phyloP scores from a whole-genome alignment of 2,329 filamentous ascomycete species.

The Pezicula radicicola region DNA sequence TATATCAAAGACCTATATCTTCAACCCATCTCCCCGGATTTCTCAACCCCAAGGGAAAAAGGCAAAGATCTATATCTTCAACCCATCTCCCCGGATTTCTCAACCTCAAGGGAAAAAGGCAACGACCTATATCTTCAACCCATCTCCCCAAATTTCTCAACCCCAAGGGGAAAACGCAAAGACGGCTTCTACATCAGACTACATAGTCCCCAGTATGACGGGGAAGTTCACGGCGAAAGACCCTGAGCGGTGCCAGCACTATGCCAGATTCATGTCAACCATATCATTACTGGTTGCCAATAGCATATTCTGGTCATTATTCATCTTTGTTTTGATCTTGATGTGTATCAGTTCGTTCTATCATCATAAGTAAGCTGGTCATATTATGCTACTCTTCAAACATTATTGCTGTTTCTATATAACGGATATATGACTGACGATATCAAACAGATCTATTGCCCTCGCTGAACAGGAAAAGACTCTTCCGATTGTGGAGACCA shows the following conservation, averaged over 20 bases:
- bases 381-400: neutral
- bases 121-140: neutral
- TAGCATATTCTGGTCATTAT: slow-evolving; percentile 44
- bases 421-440: neutral
- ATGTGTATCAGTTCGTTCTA: slow-evolving; percentile 39
- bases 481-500: neutral
- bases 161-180: neutral
- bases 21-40: neutral
- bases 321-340: slow-evolving; percentile 39
- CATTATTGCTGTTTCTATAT: neutral
- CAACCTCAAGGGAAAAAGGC: neutral
- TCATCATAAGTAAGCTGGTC: slow-evolving; percentile 24
- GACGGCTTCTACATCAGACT: neutral
- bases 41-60: neutral
- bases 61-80: too few relatives aligned
- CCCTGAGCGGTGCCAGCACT: slow-evolving; percentile 32
- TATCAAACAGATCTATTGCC: slow-evolving; percentile 12
- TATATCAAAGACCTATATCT: too few relatives aligned
- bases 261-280: slow-evolving; percentile 42
- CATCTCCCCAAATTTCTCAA: neutral
- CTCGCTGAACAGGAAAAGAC: slow-evolving; percentile 13
- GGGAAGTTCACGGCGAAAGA: slow-evolving; percentile 31
- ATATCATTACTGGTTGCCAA: slow-evolving; percentile 41
- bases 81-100: neutral
- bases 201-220: slow-evolving; percentile 26